These are phyloP conservation scores for Protostelium mycophagum DNA, from an alignment of 78 protist species.

Conservation along the genomic window DNA sequence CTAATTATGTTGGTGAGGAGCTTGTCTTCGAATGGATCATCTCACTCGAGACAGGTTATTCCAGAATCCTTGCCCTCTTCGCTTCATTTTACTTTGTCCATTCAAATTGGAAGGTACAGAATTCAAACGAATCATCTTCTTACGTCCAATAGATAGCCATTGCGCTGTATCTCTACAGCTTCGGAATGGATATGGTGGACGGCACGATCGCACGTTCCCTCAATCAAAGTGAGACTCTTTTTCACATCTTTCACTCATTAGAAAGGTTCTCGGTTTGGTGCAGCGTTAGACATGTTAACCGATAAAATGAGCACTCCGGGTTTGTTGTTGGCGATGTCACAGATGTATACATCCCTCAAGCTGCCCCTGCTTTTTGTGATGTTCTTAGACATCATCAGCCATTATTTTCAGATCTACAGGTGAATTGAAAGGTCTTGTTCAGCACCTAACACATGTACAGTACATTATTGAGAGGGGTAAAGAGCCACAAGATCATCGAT, in stretches of 20 bases:
- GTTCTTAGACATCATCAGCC: neutral
- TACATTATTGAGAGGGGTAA: neutral
- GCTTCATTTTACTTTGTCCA: neutral
- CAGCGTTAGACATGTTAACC: neutral
- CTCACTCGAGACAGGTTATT: neutral
- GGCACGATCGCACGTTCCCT: neutral
- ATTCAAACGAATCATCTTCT: neutral
- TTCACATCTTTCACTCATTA: neutral
- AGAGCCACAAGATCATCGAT: neutral
- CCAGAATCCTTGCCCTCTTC: neutral
- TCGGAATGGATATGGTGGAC: neutral
- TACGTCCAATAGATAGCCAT: neutral
- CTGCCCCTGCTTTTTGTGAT: neutral
- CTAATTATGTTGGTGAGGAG: neutral
- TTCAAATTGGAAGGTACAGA: neutral
- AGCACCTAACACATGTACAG: neutral
- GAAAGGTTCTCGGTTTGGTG: neutral
- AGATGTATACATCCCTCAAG: neutral
- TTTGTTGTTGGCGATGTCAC: neutral
- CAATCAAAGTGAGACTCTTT: neutral
- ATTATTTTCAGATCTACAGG: neutral
- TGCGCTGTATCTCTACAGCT: neutral
- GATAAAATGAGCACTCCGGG: neutral
- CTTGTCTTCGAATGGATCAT: neutral
- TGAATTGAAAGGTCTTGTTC: neutral